Evolutionary conservation across 345 rosid genomes (phyloP), one percentile per base, ranked within the genome.

Genomic region (Dipteronia sinensis): DNA sequence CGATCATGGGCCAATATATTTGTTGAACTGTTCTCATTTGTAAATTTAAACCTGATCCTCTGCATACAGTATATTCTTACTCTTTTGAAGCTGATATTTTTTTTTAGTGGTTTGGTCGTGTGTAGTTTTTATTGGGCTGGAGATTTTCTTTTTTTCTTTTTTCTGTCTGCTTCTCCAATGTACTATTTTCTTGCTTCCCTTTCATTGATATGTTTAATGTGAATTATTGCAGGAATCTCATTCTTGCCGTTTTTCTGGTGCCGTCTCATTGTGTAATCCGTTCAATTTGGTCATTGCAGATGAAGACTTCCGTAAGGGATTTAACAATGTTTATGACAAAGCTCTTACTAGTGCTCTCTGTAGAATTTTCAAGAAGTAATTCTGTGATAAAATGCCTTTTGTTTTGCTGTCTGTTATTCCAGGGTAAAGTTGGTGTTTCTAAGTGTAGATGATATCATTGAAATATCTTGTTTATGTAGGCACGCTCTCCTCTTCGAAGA

Each of bases 241-340:
- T 77, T 71, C 82, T 63, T 86, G 98, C 76, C 89, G 83, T 49
- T 90, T 95, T 76, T 77, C 90, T 27, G 98, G 94, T 75, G 98
- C 97, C 53, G 97, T 87, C 61, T 93, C 97, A 19, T 76, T 95
- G 87, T 95, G 98, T 77, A 95, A 95, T 82, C 99, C 99, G 70
- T 95, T 95, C 82, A 86, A 95, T 89, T 89, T 93, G 89, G 91
- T 95, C 75, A 85, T 89, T 73, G 93, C 98, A 42, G 97, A 93
- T 81, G 93, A 93, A 85, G 94, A 95, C 81, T 93, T 95, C 82
- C 97, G 81, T 31, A 93, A 93, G 91, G 99, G 97, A 78, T 92
- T 95, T 82, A 95, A 95, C 83, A 83, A 84, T 85, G 80, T 93
- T 72, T 95, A 95, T 78, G 97, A 92, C 82, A 89, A 85, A 87